Evolutionary conservation across 2,329 filamentous ascomycete species (phyloP).

Genomic region (Acephala macrosclerotiorum): DNA sequence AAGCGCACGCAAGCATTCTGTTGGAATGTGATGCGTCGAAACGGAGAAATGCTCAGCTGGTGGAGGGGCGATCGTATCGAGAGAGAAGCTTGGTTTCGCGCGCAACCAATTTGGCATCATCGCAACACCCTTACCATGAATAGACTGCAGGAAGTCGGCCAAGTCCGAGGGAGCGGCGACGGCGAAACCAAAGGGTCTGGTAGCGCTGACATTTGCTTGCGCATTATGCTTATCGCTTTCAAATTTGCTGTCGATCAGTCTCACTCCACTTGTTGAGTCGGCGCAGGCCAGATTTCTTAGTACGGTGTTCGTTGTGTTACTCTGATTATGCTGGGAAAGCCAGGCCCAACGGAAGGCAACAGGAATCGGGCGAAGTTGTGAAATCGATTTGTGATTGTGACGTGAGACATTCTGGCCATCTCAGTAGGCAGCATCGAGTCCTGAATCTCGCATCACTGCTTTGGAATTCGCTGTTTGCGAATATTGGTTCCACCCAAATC

Average conservation of each 20-base stretch:
- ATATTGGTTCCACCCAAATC: too few species aligned
- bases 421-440: too few species aligned
- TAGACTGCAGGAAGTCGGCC: not conserved
- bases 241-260: constrained; percentile 2
- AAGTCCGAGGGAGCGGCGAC: not conserved
- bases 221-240: not conserved
- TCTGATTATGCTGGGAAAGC: not conserved
- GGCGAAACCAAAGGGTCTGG: not conserved
- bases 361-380: too few species aligned
- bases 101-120: constrained; percentile 1
- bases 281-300: not conserved
- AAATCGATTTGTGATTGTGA: too few species aligned
- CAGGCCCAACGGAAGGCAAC: too few species aligned
- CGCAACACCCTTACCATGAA: not conserved
- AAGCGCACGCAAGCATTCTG: not conserved
- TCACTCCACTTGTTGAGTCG: not conserved
- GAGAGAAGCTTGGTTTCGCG: constrained; percentile 1
- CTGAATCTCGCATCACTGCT: too few species aligned
- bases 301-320: not conserved
- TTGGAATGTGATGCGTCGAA: not conserved
- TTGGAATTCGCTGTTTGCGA: too few species aligned
- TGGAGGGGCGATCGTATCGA: not conserved
- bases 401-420: too few species aligned
- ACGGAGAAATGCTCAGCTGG: not conserved
- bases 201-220: constrained; percentile 6